Conservation (phyloP, 1,284 basidiomycete species). For the Microbotryomycetes sp. region DNA sequence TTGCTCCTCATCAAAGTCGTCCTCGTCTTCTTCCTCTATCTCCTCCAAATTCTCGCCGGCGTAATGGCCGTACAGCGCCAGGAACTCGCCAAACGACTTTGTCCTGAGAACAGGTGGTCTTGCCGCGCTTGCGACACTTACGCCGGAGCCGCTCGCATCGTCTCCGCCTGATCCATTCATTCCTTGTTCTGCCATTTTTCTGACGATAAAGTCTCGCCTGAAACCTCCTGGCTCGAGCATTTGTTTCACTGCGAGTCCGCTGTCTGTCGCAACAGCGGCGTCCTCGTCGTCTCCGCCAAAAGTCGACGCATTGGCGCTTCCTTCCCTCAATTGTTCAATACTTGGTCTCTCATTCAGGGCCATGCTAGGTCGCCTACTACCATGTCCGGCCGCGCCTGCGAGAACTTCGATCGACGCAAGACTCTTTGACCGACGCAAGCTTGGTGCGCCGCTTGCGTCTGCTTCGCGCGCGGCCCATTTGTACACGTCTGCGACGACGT, state of each 20-base stretch:
- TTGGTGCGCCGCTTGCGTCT: neutral
- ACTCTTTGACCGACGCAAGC: conserved; percentile 7
- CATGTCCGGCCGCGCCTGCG: neutral
- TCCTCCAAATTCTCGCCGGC: conserved; percentile 74
- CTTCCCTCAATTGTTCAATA: conserved; percentile 48
- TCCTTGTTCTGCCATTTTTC: conserved; percentile 54
- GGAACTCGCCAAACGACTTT: conserved; percentile 70
- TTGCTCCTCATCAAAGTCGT: conserved; percentile 50
- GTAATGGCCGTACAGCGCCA: conserved; percentile 88
- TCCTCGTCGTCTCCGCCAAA: too few relatives aligned
- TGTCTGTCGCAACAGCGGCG: neutral
- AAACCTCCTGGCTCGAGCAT: conserved; percentile 92
- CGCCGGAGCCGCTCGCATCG: conserved; percentile 54
- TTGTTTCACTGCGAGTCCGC: conserved; percentile 43
- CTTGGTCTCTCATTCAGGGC: conserved; percentile 45
- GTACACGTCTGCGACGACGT: conserved; percentile 33
- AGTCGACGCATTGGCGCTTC: neutral
- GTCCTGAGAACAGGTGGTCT: neutral
- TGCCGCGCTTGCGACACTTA: conserved; percentile 38
- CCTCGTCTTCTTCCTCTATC: conserved; percentile 73
- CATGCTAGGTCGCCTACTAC: conserved; percentile 29
- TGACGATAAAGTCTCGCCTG: conserved; percentile 67
- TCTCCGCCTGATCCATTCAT: conserved; percentile 53
- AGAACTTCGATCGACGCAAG: neutral
- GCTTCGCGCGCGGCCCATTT: conserved; percentile 27